phyloP scores from a whole-genome alignment of 805 yeast genomes.

The Ogataea henricii region DNA sequence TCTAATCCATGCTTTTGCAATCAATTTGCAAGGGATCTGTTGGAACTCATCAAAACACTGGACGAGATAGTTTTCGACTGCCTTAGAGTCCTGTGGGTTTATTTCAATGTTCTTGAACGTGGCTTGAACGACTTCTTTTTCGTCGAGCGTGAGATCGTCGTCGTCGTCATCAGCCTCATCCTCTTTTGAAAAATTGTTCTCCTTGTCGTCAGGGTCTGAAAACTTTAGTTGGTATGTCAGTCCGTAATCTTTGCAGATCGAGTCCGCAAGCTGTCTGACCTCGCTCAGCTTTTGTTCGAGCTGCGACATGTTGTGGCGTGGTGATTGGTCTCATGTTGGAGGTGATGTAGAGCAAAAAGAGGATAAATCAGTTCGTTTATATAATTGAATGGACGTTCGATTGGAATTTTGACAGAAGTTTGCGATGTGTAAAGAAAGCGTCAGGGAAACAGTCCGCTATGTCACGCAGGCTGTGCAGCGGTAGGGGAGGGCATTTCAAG shows the following conservation, averaged over 20 bases:
- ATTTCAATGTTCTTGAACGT: conserved; percentile 21
- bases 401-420: neutral
- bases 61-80: conserved; percentile 27
- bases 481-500: no score
- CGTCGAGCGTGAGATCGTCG: conserved; percentile 10
- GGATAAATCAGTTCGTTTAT: conserved; percentile 14
- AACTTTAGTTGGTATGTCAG: conserved; percentile 13
- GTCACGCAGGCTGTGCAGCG: neutral
- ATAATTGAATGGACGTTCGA: conserved; percentile 5
- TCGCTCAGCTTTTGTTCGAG: conserved; percentile 13
- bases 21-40: conserved; percentile 57
- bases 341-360: neutral
- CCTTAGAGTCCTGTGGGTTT: conserved; percentile 20
- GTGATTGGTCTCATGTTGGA: neutral
- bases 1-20: conserved; percentile 71
- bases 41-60: conserved; percentile 42
- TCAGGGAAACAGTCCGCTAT: neutral
- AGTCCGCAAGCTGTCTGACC: conserved; percentile 15
- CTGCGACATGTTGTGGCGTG: conserved; percentile 14
- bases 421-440: conserved; percentile 4
- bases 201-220: conserved; percentile 12
- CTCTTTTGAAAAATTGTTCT: neutral
- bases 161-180: conserved; percentile 1
- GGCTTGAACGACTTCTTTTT: conserved; percentile 11
- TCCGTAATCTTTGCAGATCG: conserved; percentile 18